phyloP scores from a whole-genome alignment of 2,329 filamentous ascomycete species.

The Clarireedia hainanense region DNA sequence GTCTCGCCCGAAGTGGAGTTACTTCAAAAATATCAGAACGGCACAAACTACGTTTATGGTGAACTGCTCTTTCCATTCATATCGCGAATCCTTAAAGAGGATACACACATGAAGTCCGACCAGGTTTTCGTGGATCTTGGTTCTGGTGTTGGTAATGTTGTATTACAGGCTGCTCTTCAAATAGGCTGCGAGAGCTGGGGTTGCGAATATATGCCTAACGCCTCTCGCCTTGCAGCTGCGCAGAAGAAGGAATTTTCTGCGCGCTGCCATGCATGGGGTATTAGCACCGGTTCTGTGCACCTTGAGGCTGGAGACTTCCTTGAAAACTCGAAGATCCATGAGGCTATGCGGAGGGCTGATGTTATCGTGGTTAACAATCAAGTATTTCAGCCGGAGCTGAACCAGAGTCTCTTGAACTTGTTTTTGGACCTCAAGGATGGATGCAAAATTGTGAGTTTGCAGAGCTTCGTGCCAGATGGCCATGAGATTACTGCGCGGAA shows the following conservation, averaged over 20 bases:
- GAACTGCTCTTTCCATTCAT: constrained; percentile 83
- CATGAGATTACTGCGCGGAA: constrained; percentile 69
- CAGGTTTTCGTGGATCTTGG: constrained; percentile 92
- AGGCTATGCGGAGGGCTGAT: constrained; percentile 74
- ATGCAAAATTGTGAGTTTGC: constrained; percentile 82
- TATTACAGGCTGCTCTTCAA: constrained; percentile 86
- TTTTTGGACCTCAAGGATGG: constrained; percentile 91
- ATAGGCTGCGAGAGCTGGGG: constrained; percentile 93
- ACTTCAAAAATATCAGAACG: constrained; percentile 78
- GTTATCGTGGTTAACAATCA: constrained; percentile 99
- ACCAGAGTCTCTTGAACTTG: constrained; percentile 76
- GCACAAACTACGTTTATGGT: constrained; percentile 89
- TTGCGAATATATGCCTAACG: constrained; percentile 92
- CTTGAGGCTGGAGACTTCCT: constrained; percentile 82
- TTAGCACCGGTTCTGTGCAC: constrained; percentile 69
- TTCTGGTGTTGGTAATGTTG: constrained; percentile 93
- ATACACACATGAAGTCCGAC: constrained; percentile 65
- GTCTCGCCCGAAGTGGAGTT: constrained; percentile 84
- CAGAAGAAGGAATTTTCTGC: constrained; percentile 78
- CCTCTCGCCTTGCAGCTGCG: constrained; percentile 70
- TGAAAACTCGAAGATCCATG: constrained; percentile 59
- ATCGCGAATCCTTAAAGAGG: constrained; percentile 66
- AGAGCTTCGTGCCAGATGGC: constrained; percentile 78
- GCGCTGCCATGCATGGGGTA: constrained; percentile 84
- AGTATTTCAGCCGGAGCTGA: constrained; percentile 82